Evolutionary conservation across 331 rosid genomes (phyloP).

Genomic region (Prunus yedoensis): DNA sequence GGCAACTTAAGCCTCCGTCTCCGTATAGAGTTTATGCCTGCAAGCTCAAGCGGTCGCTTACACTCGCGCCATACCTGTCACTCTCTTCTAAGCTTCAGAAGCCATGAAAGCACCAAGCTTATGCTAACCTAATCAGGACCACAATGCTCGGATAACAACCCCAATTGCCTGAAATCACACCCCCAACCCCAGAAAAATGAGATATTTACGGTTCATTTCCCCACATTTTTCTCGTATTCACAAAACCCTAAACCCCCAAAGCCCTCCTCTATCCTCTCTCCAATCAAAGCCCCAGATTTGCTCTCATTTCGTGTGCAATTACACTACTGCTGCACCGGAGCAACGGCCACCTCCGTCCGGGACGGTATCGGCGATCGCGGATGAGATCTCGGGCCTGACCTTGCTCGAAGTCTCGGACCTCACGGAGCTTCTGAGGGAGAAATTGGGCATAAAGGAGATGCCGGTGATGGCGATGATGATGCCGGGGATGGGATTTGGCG

Average conservation of each 20-base stretch:
- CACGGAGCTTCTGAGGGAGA: slow-evolving; percentile 58
- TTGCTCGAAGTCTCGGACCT: slow-evolving; percentile 63
- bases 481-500: slow-evolving; percentile 66
- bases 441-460: slow-evolving; percentile 55
- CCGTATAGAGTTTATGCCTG: slow-evolving; percentile 40
- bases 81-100: slow-evolving; percentile 1
- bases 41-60: background rate
- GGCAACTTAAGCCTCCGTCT: slow-evolving; percentile 10
- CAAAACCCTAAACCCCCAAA: slow-evolving; percentile 35
- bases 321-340: slow-evolving; percentile 30
- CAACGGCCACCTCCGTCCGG: slow-evolving; percentile 33
- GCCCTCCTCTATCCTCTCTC: slow-evolving; percentile 5
- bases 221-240: slow-evolving; percentile 28
- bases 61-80: background rate
- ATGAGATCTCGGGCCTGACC: slow-evolving; percentile 57
- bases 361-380: slow-evolving; percentile 43
- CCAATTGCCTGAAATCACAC: background rate
- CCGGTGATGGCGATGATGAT: slow-evolving; percentile 66
- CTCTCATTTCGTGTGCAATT: slow-evolving; percentile 14
- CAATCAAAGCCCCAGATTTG: background rate
- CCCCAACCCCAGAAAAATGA: slow-evolving; percentile 33
- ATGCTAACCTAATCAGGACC: background rate
- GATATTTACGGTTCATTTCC: slow-evolving; percentile 41
- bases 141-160: slow-evolving; percentile 9
- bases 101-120: slow-evolving; percentile 31